Base-by-base conservation (phyloP, 306 rosid genomes). In the Medicago truncatula region DNA sequence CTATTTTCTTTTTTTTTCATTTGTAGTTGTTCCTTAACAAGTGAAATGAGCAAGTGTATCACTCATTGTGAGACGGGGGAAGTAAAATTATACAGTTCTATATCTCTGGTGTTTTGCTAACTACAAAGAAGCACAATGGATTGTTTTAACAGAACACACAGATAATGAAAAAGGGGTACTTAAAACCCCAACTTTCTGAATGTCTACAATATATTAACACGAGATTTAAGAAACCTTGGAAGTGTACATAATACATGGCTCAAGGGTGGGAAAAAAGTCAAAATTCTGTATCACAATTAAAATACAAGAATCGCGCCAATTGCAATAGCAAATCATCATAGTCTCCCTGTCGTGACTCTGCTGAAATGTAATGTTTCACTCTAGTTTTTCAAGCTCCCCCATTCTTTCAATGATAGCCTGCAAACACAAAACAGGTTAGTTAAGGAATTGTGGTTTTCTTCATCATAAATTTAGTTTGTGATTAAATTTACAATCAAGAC, bases 371-470 rank as follows among this genome's bases (percentile, higher is more conserved):
- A 60, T 6, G 34, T 61, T 34, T 85, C 80, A 85, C 62, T 85
- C 88, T 4, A 85, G 80, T 82, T 85, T 85, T 79, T 85, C 88
- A 69, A 85, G 82, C 56, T 85, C 88, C 68, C 86, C 88, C 88
- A 85, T 85, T 20, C 88, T 85, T 74, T 82, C 88, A 67, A 85
- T 85, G 82, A 85, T 82, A 9, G 88, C 88, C 88, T 85, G 86
- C 82, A 15, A 79, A 31, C 62, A 58, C 58, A 52, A 53, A 43
- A 71, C 40, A 53, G 62, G 25, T 43, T 49, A 10, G 78, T 70
- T 28, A 67, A 36, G 9, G 44, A 61, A 78, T 34, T 39, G 52
- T 54, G 43, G 8, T 68, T 71, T 36, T 23, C 74, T 40, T 6
- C 68, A 14, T 34, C 44, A 67, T 14, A 38, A 21, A 73, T 41